These are phyloP conservation scores for Dothistroma pini DNA, from an alignment of 2,329 filamentous ascomycete species.

Conservation along the genomic window DNA sequence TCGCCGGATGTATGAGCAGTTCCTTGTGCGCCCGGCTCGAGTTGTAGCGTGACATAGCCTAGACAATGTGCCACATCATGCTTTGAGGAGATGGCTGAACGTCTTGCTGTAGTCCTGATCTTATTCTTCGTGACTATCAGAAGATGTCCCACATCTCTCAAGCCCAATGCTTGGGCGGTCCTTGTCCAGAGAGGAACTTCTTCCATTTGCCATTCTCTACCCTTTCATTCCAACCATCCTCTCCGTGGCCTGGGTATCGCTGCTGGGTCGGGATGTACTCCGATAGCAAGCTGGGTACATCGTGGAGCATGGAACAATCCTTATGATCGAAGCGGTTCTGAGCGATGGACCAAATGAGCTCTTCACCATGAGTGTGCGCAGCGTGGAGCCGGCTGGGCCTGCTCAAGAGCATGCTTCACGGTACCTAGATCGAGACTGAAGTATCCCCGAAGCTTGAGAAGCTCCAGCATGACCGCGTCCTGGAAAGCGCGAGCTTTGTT, in stretches of 20 bases:
- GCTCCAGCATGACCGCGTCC: background rate
- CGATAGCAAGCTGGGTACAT: background rate
- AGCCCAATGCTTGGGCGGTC: background rate
- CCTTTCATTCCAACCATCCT: background rate
- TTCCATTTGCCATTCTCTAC: background rate
- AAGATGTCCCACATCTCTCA: background rate
- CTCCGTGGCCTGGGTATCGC: background rate
- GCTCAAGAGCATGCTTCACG: background rate
- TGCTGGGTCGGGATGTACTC: background rate
- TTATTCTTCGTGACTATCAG: too few relatives aligned
- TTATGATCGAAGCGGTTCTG: background rate
- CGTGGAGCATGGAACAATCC: background rate
- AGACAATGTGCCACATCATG: too few relatives aligned
- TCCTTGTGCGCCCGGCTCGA: too few relatives aligned
- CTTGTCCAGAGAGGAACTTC: background rate
- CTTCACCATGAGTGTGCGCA: background rate
- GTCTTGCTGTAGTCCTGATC: too few relatives aligned
- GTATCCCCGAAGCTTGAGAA: background rate
- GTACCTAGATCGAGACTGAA: background rate
- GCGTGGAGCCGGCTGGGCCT: background rate
- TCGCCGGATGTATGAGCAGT: too few relatives aligned
- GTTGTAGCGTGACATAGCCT: too few relatives aligned
- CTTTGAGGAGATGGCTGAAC: too few relatives aligned
- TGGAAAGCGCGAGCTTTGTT: background rate
- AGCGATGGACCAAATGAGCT: background rate